A percentile compares a stretch with the other conserved stretches of the same genome.
Conservation (phyloP, 2,329 filamentous ascomycete species). For the Claviceps quebecensis region DNA sequence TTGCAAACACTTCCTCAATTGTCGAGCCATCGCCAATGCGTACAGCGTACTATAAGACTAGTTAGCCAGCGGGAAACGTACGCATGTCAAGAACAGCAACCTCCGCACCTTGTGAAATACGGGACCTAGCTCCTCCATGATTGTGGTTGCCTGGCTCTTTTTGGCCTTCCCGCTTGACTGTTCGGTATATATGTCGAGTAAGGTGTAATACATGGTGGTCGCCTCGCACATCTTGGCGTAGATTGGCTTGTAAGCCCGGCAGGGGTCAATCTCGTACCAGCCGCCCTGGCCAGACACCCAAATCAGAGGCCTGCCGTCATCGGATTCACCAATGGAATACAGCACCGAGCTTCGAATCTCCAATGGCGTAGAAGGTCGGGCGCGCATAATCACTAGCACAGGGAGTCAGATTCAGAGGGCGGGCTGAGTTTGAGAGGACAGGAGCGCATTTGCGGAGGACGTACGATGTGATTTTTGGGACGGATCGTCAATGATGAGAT, state of each 20-base stretch:
- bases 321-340: slow-evolving; percentile 40
- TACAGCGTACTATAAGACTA: slow-evolving; percentile 30
- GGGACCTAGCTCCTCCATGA: slow-evolving; percentile 14
- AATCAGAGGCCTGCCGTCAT: slow-evolving; percentile 39
- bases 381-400: slow-evolving; percentile 19
- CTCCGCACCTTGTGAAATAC: slow-evolving; percentile 18
- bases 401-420: too few relatives aligned
- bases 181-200: slow-evolving; percentile 40
- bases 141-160: slow-evolving; percentile 17
- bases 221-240: slow-evolving; percentile 49
- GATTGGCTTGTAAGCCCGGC: slow-evolving; percentile 39
- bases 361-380: slow-evolving; percentile 24
- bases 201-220: slow-evolving; percentile 47
- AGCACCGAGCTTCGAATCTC: slow-evolving; percentile 35
- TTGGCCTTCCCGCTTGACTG: slow-evolving; percentile 17
- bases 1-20: slow-evolving; percentile 31
- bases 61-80: neutral
- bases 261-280: slow-evolving; percentile 54
- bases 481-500: slow-evolving; percentile 37
- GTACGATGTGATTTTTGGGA: slow-evolving; percentile 21
- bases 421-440: neutral
- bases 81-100: neutral
- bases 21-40: slow-evolving; percentile 37
- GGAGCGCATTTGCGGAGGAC: slow-evolving; percentile 8
- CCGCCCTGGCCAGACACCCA: slow-evolving; percentile 48